These are phyloP conservation scores for Penicillium angulare DNA, from an alignment of 495 filamentous ascomycete species.

Conservation along the genomic window DNA sequence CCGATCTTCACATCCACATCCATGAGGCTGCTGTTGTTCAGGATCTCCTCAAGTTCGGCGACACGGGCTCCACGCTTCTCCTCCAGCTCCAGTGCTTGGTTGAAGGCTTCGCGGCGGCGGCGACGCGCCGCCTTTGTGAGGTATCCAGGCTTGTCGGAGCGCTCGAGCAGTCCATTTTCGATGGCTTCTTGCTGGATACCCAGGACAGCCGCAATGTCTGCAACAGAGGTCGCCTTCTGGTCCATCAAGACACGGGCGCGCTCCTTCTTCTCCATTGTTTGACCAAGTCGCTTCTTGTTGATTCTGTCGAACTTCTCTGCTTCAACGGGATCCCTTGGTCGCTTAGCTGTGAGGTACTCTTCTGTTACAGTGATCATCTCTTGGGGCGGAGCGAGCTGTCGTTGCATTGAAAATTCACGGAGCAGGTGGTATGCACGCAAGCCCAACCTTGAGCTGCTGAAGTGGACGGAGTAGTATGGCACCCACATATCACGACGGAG, in stretches of 20 bases:
- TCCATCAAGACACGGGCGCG: conserved; percentile 70
- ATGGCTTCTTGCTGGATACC: conserved; percentile 46
- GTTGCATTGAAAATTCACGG: conserved; percentile 67
- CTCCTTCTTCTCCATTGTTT: conserved; percentile 50
- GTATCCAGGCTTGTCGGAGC: conserved; percentile 1
- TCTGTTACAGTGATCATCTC: conserved; percentile 51
- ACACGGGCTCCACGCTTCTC: conserved; percentile 32
- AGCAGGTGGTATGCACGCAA: conserved; percentile 74
- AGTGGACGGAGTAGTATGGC: conserved; percentile 73
- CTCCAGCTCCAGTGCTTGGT: conserved; percentile 38
- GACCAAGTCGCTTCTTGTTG: conserved; percentile 41
- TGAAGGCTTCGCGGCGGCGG: conserved; percentile 31
- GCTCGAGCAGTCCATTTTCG: background rate
- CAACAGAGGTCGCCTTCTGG: conserved; percentile 84
- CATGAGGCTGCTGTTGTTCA: conserved; percentile 17
- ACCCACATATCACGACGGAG: conserved; percentile 90
- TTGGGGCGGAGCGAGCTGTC: conserved; percentile 41
- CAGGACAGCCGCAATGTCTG: conserved; percentile 82
- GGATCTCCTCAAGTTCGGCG: conserved; percentile 25
- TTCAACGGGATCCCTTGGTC: conserved; percentile 57
- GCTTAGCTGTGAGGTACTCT: conserved; percentile 49
- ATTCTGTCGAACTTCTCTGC: conserved; percentile 45
- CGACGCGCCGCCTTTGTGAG: conserved; percentile 25
- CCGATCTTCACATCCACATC: conserved; percentile 31
- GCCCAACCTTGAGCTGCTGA: conserved; percentile 64